Conservation (phyloP, 345 rosid species). For the Eucalyptus tenuipes region DNA sequence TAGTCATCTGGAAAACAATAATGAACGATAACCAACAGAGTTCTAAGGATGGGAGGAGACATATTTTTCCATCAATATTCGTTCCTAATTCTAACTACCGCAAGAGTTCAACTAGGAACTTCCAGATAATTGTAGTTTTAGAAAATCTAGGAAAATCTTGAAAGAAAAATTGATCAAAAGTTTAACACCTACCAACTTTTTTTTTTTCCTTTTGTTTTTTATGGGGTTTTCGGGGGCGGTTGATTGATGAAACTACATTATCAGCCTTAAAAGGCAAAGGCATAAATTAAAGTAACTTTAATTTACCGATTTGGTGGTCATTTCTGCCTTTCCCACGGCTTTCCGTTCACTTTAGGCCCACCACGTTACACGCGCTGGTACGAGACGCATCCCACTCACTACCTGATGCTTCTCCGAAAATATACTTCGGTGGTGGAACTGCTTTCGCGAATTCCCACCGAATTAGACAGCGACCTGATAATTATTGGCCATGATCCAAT, state of each 20-base stretch:
- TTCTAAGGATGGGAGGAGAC: not conserved
- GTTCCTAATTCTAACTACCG: not conserved
- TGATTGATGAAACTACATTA: not conserved
- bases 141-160: not conserved
- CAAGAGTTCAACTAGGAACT: not conserved
- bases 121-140: not conserved
- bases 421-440: not conserved
- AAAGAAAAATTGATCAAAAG: not conserved
- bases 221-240: not conserved
- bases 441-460: not conserved
- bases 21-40: fast-evolving
- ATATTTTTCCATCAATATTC: not conserved
- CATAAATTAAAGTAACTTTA: no score
- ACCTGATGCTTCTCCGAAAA: not conserved
- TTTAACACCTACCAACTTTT: no score
- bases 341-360: not conserved
- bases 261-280: not conserved
- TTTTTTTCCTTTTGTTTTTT: no score
- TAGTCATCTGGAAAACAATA: not conserved
- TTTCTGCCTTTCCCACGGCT: not conserved
- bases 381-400: no score
- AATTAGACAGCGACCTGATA: not conserved
- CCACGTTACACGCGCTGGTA: not conserved
- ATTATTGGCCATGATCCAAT: not conserved
- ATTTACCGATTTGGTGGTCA: not conserved